These are phyloP conservation scores for Drechslerella coelobrocha DNA, from an alignment of 2,329 filamentous ascomycete species.

Conservation along the genomic window DNA sequence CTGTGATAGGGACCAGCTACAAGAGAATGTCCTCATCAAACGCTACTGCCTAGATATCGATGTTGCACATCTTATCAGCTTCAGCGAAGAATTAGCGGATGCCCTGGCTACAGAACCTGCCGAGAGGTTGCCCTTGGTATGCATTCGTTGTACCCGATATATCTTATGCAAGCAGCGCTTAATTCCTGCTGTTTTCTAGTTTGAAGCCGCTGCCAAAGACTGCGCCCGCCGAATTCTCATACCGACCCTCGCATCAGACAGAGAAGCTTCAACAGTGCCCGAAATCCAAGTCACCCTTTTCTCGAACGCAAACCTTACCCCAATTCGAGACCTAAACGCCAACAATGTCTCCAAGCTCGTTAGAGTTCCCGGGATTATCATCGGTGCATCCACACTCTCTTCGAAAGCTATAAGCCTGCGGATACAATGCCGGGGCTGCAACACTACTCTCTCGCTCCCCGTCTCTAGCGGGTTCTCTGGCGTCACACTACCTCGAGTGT, in stretches of 20 bases:
- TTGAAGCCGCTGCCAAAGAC: slow-evolving; percentile 85
- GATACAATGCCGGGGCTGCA: slow-evolving; percentile 87
- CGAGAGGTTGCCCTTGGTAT: slow-evolving; percentile 87
- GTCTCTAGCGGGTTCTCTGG: slow-evolving; percentile 87
- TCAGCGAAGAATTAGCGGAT: slow-evolving; percentile 93
- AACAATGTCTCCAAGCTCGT: slow-evolving; percentile 93
- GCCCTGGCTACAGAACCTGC: slow-evolving; percentile 85
- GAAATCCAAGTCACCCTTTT: slow-evolving; percentile 95
- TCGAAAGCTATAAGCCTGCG: slow-evolving; percentile 89
- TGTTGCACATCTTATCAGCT: slow-evolving; percentile 92
- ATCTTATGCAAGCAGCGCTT: background rate
- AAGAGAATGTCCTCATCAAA: slow-evolving; percentile 91
- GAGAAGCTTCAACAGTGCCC: slow-evolving; percentile 83
- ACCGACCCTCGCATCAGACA: slow-evolving; percentile 69
- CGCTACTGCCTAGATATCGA: slow-evolving; percentile 97
- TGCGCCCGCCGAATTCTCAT: slow-evolving; percentile 95
- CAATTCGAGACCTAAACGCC: slow-evolving; percentile 91
- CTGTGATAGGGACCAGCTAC: slow-evolving; percentile 78
- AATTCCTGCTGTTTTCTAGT: slow-evolving; percentile 64
- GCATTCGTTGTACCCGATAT: slow-evolving; percentile 54
- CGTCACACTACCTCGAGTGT: slow-evolving; percentile 80
- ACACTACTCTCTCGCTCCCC: slow-evolving; percentile 71
- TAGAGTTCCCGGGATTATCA: slow-evolving; percentile 94
- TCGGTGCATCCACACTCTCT: slow-evolving; percentile 93
- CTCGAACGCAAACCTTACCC: slow-evolving; percentile 86